A percentile compares a stretch with the other conserved stretches of the same genome.
Evolutionary conservation across 345 rosid species (phyloP).

Genomic region (Salix arbutifolia): DNA sequence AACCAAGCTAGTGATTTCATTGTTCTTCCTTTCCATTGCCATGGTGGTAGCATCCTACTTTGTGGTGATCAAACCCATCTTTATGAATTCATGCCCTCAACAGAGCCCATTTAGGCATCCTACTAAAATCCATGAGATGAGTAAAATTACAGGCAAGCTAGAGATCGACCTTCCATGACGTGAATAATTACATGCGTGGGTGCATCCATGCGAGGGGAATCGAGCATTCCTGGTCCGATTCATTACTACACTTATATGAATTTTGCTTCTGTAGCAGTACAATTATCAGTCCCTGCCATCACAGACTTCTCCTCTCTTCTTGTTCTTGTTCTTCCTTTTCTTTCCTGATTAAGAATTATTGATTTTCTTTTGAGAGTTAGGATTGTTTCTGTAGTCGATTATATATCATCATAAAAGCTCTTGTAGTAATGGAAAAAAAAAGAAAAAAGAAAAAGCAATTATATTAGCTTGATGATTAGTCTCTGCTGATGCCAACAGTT

Average conservation of each 20-base stretch:
- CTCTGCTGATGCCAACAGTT: neutral
- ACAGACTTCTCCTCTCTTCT: neutral
- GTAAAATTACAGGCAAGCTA: neutral
- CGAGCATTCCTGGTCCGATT: constrained; percentile 57
- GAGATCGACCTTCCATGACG: neutral
- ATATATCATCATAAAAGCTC: neutral
- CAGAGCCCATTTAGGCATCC: neutral
- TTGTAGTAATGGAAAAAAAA: neutral
- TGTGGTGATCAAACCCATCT: neutral
- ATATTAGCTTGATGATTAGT: neutral
- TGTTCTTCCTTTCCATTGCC: neutral
- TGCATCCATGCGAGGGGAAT: constrained; percentile 42
- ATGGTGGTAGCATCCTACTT: constrained; percentile 8
- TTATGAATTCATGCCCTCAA: neutral
- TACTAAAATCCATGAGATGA: constrained; percentile 11
- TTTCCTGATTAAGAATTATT: neutral
- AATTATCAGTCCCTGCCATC: neutral
- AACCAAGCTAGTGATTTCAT: neutral
- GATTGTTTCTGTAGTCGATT: neutral
- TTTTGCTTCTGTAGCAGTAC: neutral
- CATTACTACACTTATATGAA: neutral
- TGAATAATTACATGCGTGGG: neutral
- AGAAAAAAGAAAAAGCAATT: neutral
- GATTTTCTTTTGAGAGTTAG: constrained; percentile 1
- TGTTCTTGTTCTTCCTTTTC: neutral